A percentile compares a stretch with the other conserved stretches of the same genome.
These are phyloP conservation scores for Schwanniomyces yamadae DNA, from an alignment of 805 yeast species.

Conservation along the genomic window DNA sequence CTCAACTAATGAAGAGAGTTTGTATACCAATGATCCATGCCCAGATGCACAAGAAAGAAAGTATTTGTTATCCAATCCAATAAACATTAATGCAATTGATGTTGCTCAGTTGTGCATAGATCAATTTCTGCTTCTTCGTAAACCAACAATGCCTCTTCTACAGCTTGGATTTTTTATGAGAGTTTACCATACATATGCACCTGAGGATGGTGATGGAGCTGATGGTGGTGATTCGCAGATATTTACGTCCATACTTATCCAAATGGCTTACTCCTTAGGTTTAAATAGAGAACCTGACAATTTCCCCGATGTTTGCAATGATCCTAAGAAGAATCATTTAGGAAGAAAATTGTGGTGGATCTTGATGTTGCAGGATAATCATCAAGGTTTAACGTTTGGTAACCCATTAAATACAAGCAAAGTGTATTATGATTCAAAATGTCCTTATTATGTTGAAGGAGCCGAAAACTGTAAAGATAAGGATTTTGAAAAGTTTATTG, in stretches of 20 bases:
- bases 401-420: slow-evolving; percentile 40
- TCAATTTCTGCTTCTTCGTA: slow-evolving; percentile 50
- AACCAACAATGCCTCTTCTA: slow-evolving; percentile 27
- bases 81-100: slow-evolving; percentile 43
- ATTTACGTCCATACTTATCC: slow-evolving; percentile 26
- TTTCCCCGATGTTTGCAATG: slow-evolving; percentile 20
- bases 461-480: slow-evolving; percentile 37
- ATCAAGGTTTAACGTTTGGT: slow-evolving; percentile 49
- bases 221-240: slow-evolving; percentile 38
- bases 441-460: slow-evolving; percentile 43
- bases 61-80: slow-evolving; percentile 46
- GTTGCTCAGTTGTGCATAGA: slow-evolving; percentile 56
- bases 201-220: slow-evolving; percentile 43
- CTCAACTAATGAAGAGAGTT: slow-evolving; percentile 26
- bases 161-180: slow-evolving; percentile 30
- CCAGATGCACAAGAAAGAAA: slow-evolving; percentile 25
- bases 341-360: slow-evolving; percentile 62
- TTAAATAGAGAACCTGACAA: slow-evolving; percentile 41
- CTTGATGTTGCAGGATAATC: slow-evolving; percentile 45
- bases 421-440: slow-evolving; percentile 49
- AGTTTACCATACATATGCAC: slow-evolving; percentile 35
- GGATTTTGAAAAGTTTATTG: slow-evolving; percentile 41
- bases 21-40: slow-evolving; percentile 21
- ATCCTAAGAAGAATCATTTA: slow-evolving; percentile 37
- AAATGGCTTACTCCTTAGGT: slow-evolving; percentile 41